phyloP scores from a whole-genome alignment of 768 basidiomycete species.

The Agrocybe pediades region DNA sequence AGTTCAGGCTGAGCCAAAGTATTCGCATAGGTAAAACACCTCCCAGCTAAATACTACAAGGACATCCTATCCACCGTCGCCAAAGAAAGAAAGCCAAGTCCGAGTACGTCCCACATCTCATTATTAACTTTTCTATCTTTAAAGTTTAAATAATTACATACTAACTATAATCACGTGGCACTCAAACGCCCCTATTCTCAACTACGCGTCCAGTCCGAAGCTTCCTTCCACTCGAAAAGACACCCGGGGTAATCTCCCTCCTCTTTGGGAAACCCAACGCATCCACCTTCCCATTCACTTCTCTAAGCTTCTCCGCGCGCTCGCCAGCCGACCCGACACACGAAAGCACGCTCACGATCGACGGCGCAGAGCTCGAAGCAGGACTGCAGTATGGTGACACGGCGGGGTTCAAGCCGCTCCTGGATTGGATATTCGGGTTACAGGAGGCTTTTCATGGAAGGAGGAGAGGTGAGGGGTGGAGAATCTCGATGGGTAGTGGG shows the following conservation, averaged over 20 bases:
- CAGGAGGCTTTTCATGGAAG: slow-evolving; percentile 74
- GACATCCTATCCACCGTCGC: slow-evolving; percentile 65
- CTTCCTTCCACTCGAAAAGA: slow-evolving; percentile 77
- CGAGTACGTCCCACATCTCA: slow-evolving; percentile 45
- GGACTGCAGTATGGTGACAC: slow-evolving; percentile 82
- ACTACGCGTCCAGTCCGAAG: slow-evolving; percentile 48
- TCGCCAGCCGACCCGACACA: slow-evolving; percentile 46
- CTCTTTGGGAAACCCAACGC: slow-evolving; percentile 93
- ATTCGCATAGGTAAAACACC: slow-evolving; percentile 30
- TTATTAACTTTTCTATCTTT: background rate
- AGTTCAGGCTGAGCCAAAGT: too few relatives aligned
- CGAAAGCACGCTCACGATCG: slow-evolving; percentile 54
- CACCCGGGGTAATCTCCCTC: slow-evolving; percentile 76
- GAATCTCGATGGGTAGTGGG: slow-evolving; percentile 75
- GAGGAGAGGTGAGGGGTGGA: slow-evolving; percentile 67
- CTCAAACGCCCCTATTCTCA: background rate
- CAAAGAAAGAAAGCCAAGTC: slow-evolving; percentile 61
- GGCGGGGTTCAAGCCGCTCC: slow-evolving; percentile 62
- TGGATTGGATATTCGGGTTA: slow-evolving; percentile 70
- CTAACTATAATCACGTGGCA: background rate
- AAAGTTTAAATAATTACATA: background rate
- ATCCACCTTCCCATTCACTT: slow-evolving; percentile 88
- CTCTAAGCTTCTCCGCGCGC: slow-evolving; percentile 65
- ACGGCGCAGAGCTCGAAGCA: slow-evolving; percentile 57
- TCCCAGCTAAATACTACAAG: slow-evolving; percentile 59